Percentiles rank a stretch among this genome's conserved stretches.
Conservation (phyloP, 2,329 filamentous ascomycete genomes). For the Sclerotinia subarctica region DNA sequence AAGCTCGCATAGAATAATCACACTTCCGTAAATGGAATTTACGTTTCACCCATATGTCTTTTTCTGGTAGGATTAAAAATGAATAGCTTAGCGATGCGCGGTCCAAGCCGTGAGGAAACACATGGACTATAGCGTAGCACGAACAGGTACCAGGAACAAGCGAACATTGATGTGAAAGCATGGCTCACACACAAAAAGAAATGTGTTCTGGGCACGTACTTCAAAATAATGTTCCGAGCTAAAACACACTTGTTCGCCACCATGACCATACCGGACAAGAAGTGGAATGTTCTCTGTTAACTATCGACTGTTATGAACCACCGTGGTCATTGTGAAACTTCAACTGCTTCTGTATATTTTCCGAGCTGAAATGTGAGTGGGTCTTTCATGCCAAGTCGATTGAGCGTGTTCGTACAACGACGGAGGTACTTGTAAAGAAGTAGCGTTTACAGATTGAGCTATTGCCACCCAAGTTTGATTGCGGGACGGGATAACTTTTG, state of each 20-base stretch:
- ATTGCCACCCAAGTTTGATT: not conserved
- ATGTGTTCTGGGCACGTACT: not conserved
- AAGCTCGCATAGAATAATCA: not conserved
- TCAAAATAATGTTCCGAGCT: not conserved
- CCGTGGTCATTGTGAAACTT: not conserved
- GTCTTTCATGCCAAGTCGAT: not conserved
- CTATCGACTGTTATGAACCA: not conserved
- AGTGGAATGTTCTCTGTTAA: not conserved
- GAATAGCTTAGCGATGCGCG: not conserved
- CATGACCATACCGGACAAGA: not conserved
- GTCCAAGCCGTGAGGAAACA: not conserved
- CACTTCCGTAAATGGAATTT: not conserved
- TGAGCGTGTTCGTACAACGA: not conserved
- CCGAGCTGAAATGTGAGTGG: slow-evolving; percentile 1
- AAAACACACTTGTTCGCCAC: not conserved
- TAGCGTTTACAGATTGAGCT: not conserved
- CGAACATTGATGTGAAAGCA: not conserved
- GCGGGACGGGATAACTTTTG: not conserved
- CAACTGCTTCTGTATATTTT: not conserved
- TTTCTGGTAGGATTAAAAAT: not conserved
- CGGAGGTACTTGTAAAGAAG: not conserved
- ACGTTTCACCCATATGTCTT: not conserved
- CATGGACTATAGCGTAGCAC: not conserved
- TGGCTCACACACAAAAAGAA: not conserved
- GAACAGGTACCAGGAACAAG: slow-evolving; percentile 6